Percentiles rank a stretch among this genome's conserved stretches.
phyloP scores from a whole-genome alignment of 257 asterid genomes.

The Anisodus acutangulus region DNA sequence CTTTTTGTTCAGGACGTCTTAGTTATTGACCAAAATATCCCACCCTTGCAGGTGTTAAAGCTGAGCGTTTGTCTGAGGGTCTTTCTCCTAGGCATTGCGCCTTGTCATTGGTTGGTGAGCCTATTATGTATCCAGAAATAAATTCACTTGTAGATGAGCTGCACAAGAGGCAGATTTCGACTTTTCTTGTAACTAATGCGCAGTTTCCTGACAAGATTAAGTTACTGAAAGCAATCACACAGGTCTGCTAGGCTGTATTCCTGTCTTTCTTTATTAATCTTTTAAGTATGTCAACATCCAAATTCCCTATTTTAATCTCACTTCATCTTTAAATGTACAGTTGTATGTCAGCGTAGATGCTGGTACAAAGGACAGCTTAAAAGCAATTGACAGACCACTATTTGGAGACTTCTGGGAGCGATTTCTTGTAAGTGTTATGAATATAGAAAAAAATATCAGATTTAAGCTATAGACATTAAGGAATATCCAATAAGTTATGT shows the following conservation, averaged over 20 bases:
- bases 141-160: constrained; percentile 86
- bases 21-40: constrained; percentile 31
- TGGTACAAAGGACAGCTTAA: constrained; percentile 95
- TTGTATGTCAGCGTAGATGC: constrained; percentile 98
- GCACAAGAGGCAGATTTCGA: constrained; percentile 82
- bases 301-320: constrained; percentile 19
- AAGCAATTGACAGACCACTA: constrained; percentile 96
- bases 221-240: constrained; percentile 77
- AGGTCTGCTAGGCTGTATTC: constrained; percentile 51
- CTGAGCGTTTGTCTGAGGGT: constrained; percentile 86
- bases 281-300: background rate
- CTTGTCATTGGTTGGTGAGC: constrained; percentile 97
- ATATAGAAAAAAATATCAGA: constrained; percentile 12
- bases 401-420: constrained; percentile 99
- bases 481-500: background rate
- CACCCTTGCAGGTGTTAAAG: constrained; percentile 76
- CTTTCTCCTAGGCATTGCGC: constrained; percentile 98
- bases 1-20: background rate
- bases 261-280: constrained; percentile 32
- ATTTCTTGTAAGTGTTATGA: constrained; percentile 65
- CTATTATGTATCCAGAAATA: constrained; percentile 98
- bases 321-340: constrained; percentile 53
- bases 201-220: constrained; percentile 92
- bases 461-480: background rate
- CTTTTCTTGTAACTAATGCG: constrained; percentile 97